Base-by-base conservation (phyloP, 306 rosid genomes). In the Cercis canadensis region DNA sequence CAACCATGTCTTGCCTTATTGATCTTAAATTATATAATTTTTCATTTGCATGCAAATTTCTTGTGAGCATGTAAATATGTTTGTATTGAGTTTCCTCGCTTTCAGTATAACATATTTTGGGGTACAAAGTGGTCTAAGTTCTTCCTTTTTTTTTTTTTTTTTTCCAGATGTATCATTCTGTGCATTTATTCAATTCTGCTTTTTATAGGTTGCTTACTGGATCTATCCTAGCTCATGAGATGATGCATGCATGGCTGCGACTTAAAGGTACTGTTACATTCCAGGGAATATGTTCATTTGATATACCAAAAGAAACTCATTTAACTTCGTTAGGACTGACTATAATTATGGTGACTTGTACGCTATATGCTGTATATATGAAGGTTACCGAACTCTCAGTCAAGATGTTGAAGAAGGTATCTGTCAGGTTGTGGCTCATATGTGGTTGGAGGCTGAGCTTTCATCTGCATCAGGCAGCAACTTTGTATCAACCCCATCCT, bases 241-340 rank as follows among this genome's bases (percentile, higher is more conserved):
- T 95, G 97, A 95, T 95, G 99, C 99, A 95, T 70, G 99, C 99
- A 51, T 95, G 99, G 99, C 88, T 95, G 72, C 90, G 99, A 75
- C 96, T 95, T 34, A 83, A 79, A 76, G 97, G 99, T 90, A 73
- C 53, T 21, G 19, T 54, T 75, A 63, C 36, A 32, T 55, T 67
- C 33, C 43, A 32, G 21, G 56, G 41, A 36, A 65, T 8, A 4
- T 65, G n/a, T 44, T 31, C 9, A 5, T 14, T 65, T 65, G 6
- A 29, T 47, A 16, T 16, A 11, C 2, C 49, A 8, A 8, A 4
- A 43, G 49, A 12, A 43, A 43, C 49, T 43, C 0, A 10, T 12
- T 10, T 1, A 8, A 43, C 7, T 74, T 40, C 11, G 0, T 44
- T 71, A 57, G 52, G 57, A 4, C 5, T 75, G 32, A 52, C 34